Percentiles rank a stretch among this genome's conserved stretches.
phyloP scores from a whole-genome alignment of 2,329 filamentous ascomycete species.

The Parafenestella ontariensis region DNA sequence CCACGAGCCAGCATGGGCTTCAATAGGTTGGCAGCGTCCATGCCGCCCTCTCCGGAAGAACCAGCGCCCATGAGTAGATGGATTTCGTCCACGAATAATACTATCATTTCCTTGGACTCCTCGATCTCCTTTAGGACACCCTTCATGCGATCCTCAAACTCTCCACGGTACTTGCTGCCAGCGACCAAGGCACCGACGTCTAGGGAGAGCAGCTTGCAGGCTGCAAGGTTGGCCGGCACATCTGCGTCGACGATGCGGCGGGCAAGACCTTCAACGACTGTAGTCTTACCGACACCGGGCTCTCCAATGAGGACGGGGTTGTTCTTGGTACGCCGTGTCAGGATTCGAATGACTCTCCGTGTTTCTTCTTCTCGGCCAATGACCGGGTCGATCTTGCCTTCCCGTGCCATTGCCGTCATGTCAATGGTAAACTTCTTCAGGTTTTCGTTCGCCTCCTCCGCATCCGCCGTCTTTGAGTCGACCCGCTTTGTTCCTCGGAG shows the following conservation, averaged over 20 bases:
- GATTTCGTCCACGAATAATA: conserved; percentile 98
- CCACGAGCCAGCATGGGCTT: conserved; percentile 98
- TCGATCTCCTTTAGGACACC: conserved; percentile 96
- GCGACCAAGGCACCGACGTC: conserved; percentile 95
- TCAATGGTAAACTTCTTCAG: conserved; percentile 98
- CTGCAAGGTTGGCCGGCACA: conserved; percentile 92
- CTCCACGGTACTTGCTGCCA: conserved; percentile 97
- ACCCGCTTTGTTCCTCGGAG: conserved; percentile 93
- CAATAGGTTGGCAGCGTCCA: conserved; percentile 97
- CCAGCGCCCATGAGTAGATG: conserved; percentile 98
- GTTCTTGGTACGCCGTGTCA: conserved; percentile 95
- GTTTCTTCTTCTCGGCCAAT: conserved; percentile 98
- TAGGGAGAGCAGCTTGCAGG: conserved; percentile 91
- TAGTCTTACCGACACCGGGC: conserved; percentile 97
- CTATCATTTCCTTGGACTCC: conserved; percentile 93
- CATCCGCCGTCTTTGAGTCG: conserved; percentile 94
- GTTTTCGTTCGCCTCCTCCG: conserved; percentile 91
- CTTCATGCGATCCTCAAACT: conserved; percentile 99
- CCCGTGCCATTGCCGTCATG: conserved; percentile 94
- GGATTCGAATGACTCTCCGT: conserved; percentile 85
- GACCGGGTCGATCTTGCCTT: conserved; percentile 97
- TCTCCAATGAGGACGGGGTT: conserved; percentile 98
- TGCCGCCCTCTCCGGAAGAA: conserved; percentile 91
- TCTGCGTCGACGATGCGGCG: conserved; percentile 96
- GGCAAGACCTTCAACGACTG: conserved; percentile 93